Evolutionary conservation across 305 asterid genomes (phyloP), one percentile per base, ranked within the genome.

Genomic region (Striga hermonthica): DNA sequence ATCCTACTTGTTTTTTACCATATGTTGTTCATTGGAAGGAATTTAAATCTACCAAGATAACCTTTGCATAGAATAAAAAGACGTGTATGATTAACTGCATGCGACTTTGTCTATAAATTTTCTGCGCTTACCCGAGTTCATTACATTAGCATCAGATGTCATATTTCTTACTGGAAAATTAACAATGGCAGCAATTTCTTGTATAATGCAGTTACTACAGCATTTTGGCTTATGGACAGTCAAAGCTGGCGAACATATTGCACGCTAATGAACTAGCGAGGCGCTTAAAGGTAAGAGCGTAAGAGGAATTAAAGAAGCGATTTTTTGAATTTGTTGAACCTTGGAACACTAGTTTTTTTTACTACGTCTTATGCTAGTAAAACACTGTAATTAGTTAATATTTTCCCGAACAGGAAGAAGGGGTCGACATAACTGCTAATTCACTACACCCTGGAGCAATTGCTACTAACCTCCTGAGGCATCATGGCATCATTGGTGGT

Each of bases 381-480:
- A 62, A 70, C 39, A 62, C 4, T 50, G 16, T 55, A 35, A 68
- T 60, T 60, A 14, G 54, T 53, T 70, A 54, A 55, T 64, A 15
- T 75, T 22, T 37, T 40, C 65, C 57, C 37, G 38, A 36, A 70
- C 85, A 87, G 98, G 98, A 87, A 72, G 98, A 89, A 80, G 91
- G 95, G 70, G 83, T 76, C 59, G 69, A 81, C 53, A 79, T 92
- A 78, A 92, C 98, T 71, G 98, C 93, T 22, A 92, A 92, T 72
- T 85, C 97, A 10, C 83, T 92, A 15, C 98, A 92, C 67, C 98
- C 98, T 3, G 98, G 98, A 68, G 75, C 86, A 14, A 87, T 92
- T 53, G 71, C 82, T 75, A 92, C 98, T 79, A 92, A 92, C 80
- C 97, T 92, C 72, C 9, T 75, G 34, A 87, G 96, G 31, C 80